These are phyloP conservation scores for Scedosporium dehoogii DNA, from an alignment of 2,329 filamentous ascomycete genomes.

Conservation along the genomic window DNA sequence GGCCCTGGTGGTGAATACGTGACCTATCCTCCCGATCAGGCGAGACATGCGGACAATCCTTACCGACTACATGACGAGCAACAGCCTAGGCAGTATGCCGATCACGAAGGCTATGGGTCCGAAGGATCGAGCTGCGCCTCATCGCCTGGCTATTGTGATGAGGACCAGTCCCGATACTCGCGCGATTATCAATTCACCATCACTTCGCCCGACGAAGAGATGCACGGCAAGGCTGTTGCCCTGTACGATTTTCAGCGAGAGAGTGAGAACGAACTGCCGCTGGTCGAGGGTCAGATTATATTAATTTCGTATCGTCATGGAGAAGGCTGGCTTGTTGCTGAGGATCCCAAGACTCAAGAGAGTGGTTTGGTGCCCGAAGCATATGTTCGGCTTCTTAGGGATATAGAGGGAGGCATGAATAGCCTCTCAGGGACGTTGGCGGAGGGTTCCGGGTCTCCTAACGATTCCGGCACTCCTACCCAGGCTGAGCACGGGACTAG, in stretches of 20 bases:
- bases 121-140: conserved; percentile 47
- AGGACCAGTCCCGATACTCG: conserved; percentile 73
- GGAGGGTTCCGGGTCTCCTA: conserved; percentile 41
- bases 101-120: conserved; percentile 40
- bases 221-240: conserved; percentile 92
- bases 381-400: conserved; percentile 83
- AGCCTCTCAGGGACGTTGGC: conserved; percentile 54
- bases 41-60: conserved; percentile 40
- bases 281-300: conserved; percentile 92
- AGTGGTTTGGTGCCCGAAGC: conserved; percentile 93
- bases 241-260: conserved; percentile 91
- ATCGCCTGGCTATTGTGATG: conserved; percentile 46
- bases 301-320: conserved; percentile 93
- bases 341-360: conserved; percentile 89
- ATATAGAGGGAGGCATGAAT: conserved; percentile 84
- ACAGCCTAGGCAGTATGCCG: conserved; percentile 32
- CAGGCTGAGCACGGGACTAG: conserved; percentile 36
- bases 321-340: conserved; percentile 93
- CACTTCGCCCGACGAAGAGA: conserved; percentile 90
- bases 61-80: conserved; percentile 28
- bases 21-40: conserved; percentile 61
- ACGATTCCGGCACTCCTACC: conserved; percentile 50
- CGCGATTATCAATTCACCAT: conserved; percentile 93
- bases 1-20: conserved; percentile 73
- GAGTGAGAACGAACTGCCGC: conserved; percentile 89